Base-by-base conservation (phyloP, 2,329 filamentous ascomycete genomes). In the Metarhizium robertsii region DNA sequence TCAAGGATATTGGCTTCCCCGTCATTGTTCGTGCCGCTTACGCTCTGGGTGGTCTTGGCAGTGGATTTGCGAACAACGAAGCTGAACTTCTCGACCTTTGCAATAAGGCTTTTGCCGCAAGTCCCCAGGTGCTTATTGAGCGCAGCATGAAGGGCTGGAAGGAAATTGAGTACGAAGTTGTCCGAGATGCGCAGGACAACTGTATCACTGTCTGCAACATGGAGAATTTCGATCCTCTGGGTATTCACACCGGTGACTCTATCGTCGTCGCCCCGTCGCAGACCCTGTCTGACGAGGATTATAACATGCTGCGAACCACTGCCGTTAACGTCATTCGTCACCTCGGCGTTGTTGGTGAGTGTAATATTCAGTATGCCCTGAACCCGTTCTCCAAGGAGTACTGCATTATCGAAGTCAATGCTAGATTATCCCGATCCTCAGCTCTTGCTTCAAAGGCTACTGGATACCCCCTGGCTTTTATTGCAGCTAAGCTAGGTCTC, bases 81-180 rank as follows among this genome's bases (percentile, higher is more conserved):
- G 72, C 81, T 2, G 85, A 99, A 71, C 78, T 97, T 47, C 75
- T 88, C 38, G 89, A 92, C 2, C 86, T 97, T 49, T 97, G 94
- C 79, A 86, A 89, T 71, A 96, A 95, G 74, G 92, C 94, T 6
- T 91, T 99, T 62, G 92, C 94, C 32, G 92, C 89, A 62, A 96
- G 90, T 68, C 94, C 94, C 8, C 94, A 99, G 70, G 90, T 99
- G 7, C 81, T 99, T 55, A 95, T 99, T 65, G 94, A 99, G 77
- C 86, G 89, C 71, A 95, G 90, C 76, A 97, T 99, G 92, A 97
- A 97, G 77, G 94, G 94, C 57, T 99, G 94, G 94, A 99, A 99
- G 73, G 94, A 99, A 73, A 95, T 97, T 60, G 94, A 99, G 72
- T 99, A 97, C 68, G 94, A 99, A 72, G 94, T 97, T 59, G 94